phyloP scores from a whole-genome alignment of 2,329 filamentous ascomycete species.

The Ploettnerulaceae sp. region DNA sequence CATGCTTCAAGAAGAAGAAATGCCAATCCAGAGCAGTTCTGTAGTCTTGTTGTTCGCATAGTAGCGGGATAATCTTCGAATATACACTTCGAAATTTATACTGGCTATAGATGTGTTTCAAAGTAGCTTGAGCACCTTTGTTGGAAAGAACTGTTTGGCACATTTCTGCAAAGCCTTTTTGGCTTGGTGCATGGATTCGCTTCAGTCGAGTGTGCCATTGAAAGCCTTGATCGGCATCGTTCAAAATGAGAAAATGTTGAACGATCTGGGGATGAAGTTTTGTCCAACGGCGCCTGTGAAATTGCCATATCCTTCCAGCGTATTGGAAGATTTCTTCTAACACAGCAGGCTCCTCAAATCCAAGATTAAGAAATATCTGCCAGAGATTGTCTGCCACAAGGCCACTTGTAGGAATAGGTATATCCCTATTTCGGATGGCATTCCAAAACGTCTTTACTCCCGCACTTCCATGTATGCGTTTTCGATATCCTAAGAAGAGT shows the following conservation, averaged over 20 bases:
- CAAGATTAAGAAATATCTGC: conserved; percentile 40
- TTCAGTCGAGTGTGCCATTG: conserved; percentile 30
- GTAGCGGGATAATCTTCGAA: conserved; percentile 36
- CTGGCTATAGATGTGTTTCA: conserved; percentile 40
- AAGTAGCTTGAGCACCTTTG: conserved; percentile 31
- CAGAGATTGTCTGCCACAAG: conserved; percentile 41
- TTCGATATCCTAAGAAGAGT: conserved; percentile 37
- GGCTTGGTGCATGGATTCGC: conserved; percentile 31
- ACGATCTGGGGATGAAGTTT: conserved; percentile 43
- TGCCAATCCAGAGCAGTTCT: conserved; percentile 43
- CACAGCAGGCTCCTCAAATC: conserved; percentile 33
- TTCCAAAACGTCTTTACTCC: conserved; percentile 43
- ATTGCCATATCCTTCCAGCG: conserved; percentile 38
- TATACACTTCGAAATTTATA: conserved; percentile 40
- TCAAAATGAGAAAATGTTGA: conserved; percentile 34
- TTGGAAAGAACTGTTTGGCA: conserved; percentile 29
- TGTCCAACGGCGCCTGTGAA: conserved; percentile 34
- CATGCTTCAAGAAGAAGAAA: conserved; percentile 37
- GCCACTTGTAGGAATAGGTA: conserved; percentile 39
- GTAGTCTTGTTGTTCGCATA: conserved; percentile 37
- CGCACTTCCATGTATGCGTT: conserved; percentile 37
- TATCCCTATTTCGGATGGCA: conserved; percentile 34
- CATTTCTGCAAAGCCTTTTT: conserved; percentile 35
- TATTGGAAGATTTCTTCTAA: conserved; percentile 38
- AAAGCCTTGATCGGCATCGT: conserved; percentile 19